phyloP scores from a whole-genome alignment of 768 basidiomycete species.

The Leucosporidium yakuticum region DNA sequence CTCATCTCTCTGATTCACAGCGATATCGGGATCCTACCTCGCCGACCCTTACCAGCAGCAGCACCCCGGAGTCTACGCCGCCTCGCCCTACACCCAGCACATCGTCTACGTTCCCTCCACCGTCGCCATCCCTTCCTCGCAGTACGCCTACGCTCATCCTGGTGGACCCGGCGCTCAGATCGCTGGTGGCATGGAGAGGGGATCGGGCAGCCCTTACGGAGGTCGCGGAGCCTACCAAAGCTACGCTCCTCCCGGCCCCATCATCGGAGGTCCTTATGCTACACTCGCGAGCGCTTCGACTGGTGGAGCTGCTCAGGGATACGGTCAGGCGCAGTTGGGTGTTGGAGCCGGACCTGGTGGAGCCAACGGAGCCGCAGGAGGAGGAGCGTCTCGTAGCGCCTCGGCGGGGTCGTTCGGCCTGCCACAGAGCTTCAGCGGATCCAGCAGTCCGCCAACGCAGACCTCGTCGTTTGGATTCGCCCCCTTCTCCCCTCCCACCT shows the following conservation, averaged over 20 bases:
- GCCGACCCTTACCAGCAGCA: constrained; percentile 39
- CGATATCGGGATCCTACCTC: constrained; percentile 27
- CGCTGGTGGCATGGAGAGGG: neutral
- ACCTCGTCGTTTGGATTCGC: constrained; percentile 3
- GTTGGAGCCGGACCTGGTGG: neutral
- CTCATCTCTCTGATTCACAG: neutral
- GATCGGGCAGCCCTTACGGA: neutral
- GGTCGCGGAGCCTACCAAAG: neutral
- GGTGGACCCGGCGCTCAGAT: neutral
- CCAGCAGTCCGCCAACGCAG: neutral
- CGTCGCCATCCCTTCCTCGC: constrained; percentile 18
- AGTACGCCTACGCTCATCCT: constrained; percentile 32
- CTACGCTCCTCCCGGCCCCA: neutral
- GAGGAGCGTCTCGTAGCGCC: neutral
- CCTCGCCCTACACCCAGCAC: constrained; percentile 39
- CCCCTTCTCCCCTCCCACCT: constrained; percentile 6
- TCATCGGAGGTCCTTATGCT: neutral
- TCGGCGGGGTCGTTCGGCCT: neutral
- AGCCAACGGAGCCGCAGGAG: neutral
- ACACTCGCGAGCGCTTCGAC: neutral
- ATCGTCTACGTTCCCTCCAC: constrained; percentile 38
- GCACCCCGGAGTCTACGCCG: constrained; percentile 38
- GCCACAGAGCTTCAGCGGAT: neutral
- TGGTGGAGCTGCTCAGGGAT: neutral
- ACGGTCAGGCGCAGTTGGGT: neutral